Base-by-base conservation (phyloP, 306 rosid genomes). In the Begonia fuchsioides region DNA sequence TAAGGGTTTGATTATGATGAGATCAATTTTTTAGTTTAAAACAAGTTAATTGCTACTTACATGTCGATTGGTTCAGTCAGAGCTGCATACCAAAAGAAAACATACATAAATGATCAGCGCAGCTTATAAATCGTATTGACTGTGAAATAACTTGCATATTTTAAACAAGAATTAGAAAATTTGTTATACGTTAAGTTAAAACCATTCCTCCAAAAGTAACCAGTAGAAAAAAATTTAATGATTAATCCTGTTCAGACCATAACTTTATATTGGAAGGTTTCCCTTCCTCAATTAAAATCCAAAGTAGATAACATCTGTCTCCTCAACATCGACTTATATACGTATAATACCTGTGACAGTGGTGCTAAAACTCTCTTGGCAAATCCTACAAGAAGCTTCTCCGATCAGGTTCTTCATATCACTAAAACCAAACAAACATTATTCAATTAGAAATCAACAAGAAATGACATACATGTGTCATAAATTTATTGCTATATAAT, bases 321-420 rank as follows among this genome's bases (percentile, higher is more conserved):
- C 35, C 35, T 26, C 35, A 26, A 5, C 35, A 26, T 26, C 8
- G 8, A 26, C 35, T 26, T 26, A 26, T 26, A 26, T 5, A 26
- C 35, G 7, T 8, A 26, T 53, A 53, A 56, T 41, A 86, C 92
- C 87, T 17, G 79, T 82, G 65, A 87, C 51, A 48, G 80, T 64
- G 13, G 83, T 87, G 71, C 96, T 79, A 56, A 79, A 87, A 64
- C 73, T 75, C 75, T 79, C 96, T 62, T 77, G 84, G 75, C 96
- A 87, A 50, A 87, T 82, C 64, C 82, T 32, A 63, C 96, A 87
- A 20, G 72, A 60, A 50, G 94, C 96, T 65, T 82, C 96, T 41
- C 96, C 94, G 57, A 80, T 79, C 80, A 73, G 54, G 66, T 79
- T 77, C 76, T 82, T 82, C 87, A 87, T 77, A 63, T 87, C 96